Base-by-base conservation (phyloP, 2,329 filamentous ascomycete species). In the Exutisphaerella laricina region DNA sequence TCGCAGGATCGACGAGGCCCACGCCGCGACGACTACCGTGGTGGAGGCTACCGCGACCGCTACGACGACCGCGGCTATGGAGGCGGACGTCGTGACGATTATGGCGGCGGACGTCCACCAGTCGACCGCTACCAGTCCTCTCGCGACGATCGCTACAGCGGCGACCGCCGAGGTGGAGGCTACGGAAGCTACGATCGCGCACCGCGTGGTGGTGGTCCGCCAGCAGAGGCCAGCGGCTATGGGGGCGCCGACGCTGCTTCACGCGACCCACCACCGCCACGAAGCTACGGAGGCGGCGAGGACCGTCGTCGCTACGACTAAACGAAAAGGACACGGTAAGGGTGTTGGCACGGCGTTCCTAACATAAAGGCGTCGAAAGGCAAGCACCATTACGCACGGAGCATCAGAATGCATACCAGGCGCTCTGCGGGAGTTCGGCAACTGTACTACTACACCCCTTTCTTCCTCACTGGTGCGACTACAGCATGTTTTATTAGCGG, bases 31-130 rank as follows among this genome's bases (percentile, higher is more conserved):
- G 70, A 74, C 55, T 67, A 69, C 44, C 67, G 70, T 59, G 66
- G 71, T 48, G 70, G 63, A 49, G 56, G 58, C 25, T 71, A 70
- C 54, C 57, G 71, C 42, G 72, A 81, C 45, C 79, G 81, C 55
- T 77, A 78, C 56, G 81, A 84, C 50, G 79, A 83, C 47, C 77
- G 81, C 59, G 77, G 80, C 34, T 54, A 57, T 52, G 77, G 33
- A 12, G 33, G 33, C 20, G 33, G 80, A 50, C 77, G 79, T 45
- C 76, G 76, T 50, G 73, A 78, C 49, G 71, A 72, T 39, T 69
- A 71, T 43, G 63, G 23, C 12, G 23, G 23, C 12, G 23, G 32
- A 31, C 23, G 62, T 34, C 60, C 65, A 45, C 66, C 69, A 58
- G 64, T 70, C 50, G 73, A 75, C 50, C 69, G 72, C 48, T 71